A percentile compares a stretch with the other conserved stretches of the same genome.
Evolutionary conservation across 2,329 filamentous ascomycete genomes (phyloP).

Genomic region (Golovinomyces cichoracearum): DNA sequence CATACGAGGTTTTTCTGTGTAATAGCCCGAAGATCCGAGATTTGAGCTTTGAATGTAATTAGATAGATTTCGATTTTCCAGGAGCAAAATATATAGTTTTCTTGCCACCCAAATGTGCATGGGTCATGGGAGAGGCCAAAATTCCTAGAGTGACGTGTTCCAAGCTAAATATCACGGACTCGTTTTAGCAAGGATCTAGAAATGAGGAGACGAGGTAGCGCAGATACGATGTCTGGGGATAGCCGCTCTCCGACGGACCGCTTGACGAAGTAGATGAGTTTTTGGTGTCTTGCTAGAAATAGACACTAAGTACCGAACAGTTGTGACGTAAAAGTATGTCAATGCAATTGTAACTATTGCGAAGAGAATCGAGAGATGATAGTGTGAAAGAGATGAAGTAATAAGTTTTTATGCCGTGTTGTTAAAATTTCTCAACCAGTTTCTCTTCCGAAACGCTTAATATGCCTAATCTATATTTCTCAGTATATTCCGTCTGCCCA

Average conservation of each 20-base stretch:
- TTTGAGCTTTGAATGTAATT: not conserved
- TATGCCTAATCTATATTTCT: too few species aligned
- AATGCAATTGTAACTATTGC: too few species aligned
- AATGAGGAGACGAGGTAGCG: not conserved
- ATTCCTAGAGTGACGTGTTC: not conserved
- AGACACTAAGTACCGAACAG: too few species aligned
- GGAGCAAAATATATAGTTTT: not conserved
- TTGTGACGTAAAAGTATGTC: too few species aligned
- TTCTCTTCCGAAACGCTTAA: too few species aligned
- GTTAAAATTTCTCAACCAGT: too few species aligned
- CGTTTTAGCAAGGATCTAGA: not conserved
- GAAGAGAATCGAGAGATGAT: too few species aligned
- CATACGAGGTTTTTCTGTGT: not conserved
- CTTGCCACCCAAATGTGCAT: constrained; percentile 1
- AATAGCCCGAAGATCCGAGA: not conserved
- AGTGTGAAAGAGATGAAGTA: too few species aligned
- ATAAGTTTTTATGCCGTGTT: too few species aligned
- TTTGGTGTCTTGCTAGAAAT: too few species aligned
- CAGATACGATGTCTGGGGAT: not conserved
- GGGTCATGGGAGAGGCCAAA: not conserved
- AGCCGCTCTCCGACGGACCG: constrained; percentile 1
- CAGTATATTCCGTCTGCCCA: too few species aligned
- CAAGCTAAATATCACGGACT: not conserved
- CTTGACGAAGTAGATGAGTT: not conserved
- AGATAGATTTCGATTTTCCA: not conserved